These are phyloP conservation scores for Nissolia schottii DNA, from an alignment of 306 rosid species.

Conservation along the genomic window DNA sequence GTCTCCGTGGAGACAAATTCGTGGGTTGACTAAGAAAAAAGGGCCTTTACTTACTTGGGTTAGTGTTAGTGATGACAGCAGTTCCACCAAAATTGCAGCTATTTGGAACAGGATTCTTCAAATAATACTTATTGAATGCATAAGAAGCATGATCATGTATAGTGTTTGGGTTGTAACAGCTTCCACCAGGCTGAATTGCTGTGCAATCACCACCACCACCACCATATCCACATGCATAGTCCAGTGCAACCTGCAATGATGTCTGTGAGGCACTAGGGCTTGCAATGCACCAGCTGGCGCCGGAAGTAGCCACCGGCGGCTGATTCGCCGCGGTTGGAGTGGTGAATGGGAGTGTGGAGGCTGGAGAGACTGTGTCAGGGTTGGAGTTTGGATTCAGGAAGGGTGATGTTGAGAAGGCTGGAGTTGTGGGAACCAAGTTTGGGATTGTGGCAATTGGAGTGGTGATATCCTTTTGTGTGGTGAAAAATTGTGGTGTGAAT, in stretches of 20 bases:
- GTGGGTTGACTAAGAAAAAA: too few relatives aligned
- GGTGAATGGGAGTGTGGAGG: slow-evolving; percentile 41
- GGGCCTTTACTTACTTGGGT: slow-evolving; percentile 93
- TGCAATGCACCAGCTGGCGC: slow-evolving; percentile 79
- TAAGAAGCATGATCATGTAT: slow-evolving; percentile 67
- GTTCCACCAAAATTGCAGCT: slow-evolving; percentile 85
- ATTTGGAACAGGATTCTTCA: slow-evolving; percentile 68
- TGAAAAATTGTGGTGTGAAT: slow-evolving; percentile 31
- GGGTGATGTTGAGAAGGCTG: slow-evolving; percentile 44
- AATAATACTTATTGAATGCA: slow-evolving; percentile 75
- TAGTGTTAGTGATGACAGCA: slow-evolving; percentile 67
- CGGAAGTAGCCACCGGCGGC: slow-evolving; percentile 33
- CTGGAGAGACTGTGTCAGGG: slow-evolving; percentile 61
- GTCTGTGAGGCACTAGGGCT: slow-evolving; percentile 52
- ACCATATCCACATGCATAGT: slow-evolving; percentile 82
- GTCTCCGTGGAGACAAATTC: too few relatives aligned
- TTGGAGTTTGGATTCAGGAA: slow-evolving; percentile 53
- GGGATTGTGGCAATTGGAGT: slow-evolving; percentile 82
- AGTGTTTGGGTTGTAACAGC: slow-evolving; percentile 58
- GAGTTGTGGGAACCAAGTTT: slow-evolving; percentile 45
- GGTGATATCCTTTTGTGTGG: slow-evolving; percentile 58
- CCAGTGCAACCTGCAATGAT: slow-evolving; percentile 73
- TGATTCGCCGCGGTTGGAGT: slow-evolving; percentile 32
- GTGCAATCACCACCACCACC: slow-evolving; percentile 74
- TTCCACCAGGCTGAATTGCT: slow-evolving; percentile 61